A percentile compares a stretch with the other conserved stretches of the same genome.
Conservation (phyloP, 495 filamentous ascomycete species). For the Aspergillus panamensis region DNA sequence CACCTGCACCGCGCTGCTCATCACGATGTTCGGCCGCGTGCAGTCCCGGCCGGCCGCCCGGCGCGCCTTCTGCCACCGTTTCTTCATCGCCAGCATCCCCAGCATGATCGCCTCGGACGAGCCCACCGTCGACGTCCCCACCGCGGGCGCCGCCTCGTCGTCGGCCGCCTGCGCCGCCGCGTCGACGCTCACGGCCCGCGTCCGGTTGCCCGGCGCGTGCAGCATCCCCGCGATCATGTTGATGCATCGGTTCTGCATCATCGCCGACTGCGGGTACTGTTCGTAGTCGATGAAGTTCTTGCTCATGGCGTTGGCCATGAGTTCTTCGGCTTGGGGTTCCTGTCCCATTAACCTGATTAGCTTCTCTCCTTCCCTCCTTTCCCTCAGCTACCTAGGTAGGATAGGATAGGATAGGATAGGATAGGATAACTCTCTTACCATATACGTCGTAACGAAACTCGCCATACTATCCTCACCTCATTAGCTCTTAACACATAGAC, state of each 20-base stretch:
- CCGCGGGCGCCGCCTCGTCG: conserved; percentile 38
- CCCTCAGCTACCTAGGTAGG: no score
- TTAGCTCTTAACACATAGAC: neutral
- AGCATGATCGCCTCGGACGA: conserved; percentile 91
- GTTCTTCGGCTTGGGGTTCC: conserved; percentile 81
- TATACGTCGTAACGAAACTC: conserved; percentile 83
- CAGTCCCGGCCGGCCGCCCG: conserved; percentile 70
- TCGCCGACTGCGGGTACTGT: conserved; percentile 77
- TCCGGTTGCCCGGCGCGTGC: conserved; percentile 55
- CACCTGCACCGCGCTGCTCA: conserved; percentile 89
- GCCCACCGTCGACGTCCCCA: conserved; percentile 84
- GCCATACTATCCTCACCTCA: conserved; percentile 52
- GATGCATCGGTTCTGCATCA: conserved; percentile 84
- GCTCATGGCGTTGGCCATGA: conserved; percentile 77
- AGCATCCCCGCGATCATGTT: conserved; percentile 86
- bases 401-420: no score
- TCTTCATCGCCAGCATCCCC: conserved; percentile 89
- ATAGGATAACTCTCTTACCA: no score
- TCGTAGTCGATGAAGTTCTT: conserved; percentile 93
- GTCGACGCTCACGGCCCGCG: conserved; percentile 14
- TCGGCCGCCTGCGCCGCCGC: conserved; percentile 32
- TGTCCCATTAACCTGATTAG: conserved; percentile 27
- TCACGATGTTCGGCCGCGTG: conserved; percentile 81
- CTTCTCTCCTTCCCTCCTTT: no score
- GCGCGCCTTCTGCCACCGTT: conserved; percentile 83